Conservation (phyloP, 2,329 filamentous ascomycete species). For the Cryphonectria radicalis region DNA sequence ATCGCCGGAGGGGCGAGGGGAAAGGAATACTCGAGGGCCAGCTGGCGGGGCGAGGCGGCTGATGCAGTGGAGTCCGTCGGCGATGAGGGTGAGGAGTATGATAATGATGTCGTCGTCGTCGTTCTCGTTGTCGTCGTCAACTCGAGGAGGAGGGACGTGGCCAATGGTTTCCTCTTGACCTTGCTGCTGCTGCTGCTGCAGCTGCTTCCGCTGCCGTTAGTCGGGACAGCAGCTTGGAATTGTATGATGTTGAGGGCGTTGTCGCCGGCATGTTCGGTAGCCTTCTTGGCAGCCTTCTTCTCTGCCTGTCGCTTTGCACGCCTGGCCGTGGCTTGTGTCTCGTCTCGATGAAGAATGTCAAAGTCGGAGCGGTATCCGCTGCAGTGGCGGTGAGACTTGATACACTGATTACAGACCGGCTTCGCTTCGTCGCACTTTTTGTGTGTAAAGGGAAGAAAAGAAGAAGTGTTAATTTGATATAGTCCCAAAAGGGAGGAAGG, state of each 20-base stretch:
- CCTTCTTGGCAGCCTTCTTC: conserved; percentile 48
- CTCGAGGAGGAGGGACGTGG: background rate
- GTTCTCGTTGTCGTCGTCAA: background rate
- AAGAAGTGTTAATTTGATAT: background rate
- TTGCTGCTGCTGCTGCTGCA: background rate
- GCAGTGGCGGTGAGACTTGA: conserved; percentile 65
- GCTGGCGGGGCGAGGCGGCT: conserved; percentile 29
- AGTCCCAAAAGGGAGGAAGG: background rate
- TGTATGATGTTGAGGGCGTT: conserved; percentile 2
- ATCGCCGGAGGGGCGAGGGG: conserved; percentile 45
- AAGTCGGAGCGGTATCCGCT: conserved; percentile 73
- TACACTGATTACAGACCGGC: conserved; percentile 67
- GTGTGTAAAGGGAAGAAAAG: background rate
- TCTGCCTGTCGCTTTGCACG: conserved; percentile 62
- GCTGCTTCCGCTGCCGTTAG: background rate
- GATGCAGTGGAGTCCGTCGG: conserved; percentile 32
- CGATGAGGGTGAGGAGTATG: background rate
- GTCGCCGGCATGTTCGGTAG: conserved; percentile 34
- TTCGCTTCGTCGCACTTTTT: conserved; percentile 68
- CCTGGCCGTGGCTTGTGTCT: conserved; percentile 69
- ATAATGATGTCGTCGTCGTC: no score
- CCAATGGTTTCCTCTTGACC: background rate
- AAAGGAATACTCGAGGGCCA: conserved; percentile 31
- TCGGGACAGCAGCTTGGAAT: conserved; percentile 11
- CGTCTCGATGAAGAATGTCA: conserved; percentile 73